A percentile compares a stretch with the other conserved stretches of the same genome.
Conservation (phyloP, 768 basidiomycete genomes). For the Boletus vermiculosoides region DNA sequence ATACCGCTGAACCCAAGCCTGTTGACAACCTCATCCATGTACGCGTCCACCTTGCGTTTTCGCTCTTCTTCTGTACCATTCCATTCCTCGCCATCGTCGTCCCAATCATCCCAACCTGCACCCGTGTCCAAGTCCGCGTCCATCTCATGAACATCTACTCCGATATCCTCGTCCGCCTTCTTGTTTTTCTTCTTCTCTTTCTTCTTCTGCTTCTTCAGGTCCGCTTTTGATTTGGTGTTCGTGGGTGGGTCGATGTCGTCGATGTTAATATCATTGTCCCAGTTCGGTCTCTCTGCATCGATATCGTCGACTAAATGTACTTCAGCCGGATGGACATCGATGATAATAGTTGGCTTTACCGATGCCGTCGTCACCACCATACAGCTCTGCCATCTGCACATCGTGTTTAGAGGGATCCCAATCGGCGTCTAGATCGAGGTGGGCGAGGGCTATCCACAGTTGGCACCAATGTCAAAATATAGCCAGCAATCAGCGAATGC, state of each 20-base stretch:
- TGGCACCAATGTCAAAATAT: background rate
- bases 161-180: conserved; percentile 44
- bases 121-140: conserved; percentile 59
- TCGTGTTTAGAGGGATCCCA: conserved; percentile 91
- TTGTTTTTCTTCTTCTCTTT: conserved; percentile 45
- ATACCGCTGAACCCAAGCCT: conserved; percentile 91
- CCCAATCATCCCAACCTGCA: conserved; percentile 31
- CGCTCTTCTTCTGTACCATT: conserved; percentile 90
- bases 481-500: background rate
- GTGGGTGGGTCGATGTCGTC: conserved; percentile 52
- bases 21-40: conserved; percentile 88
- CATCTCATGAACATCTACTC: conserved; percentile 46
- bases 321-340: background rate
- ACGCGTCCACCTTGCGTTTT: conserved; percentile 76
- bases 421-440: conserved; percentile 85
- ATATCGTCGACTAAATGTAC: conserved; percentile 27
- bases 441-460: conserved; percentile 49
- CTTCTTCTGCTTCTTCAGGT: conserved; percentile 41
- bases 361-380: conserved; percentile 51
- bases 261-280: conserved; percentile 90
- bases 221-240: conserved; percentile 30
- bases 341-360: conserved; percentile 16
- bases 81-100: conserved; percentile 63
- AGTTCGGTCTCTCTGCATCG: conserved; percentile 70
- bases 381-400: conserved; percentile 73